Evolutionary conservation across 2,329 filamentous ascomycete species (phyloP), one percentile per base, ranked within the genome.

Genomic region (Colletotrichum sp.): DNA sequence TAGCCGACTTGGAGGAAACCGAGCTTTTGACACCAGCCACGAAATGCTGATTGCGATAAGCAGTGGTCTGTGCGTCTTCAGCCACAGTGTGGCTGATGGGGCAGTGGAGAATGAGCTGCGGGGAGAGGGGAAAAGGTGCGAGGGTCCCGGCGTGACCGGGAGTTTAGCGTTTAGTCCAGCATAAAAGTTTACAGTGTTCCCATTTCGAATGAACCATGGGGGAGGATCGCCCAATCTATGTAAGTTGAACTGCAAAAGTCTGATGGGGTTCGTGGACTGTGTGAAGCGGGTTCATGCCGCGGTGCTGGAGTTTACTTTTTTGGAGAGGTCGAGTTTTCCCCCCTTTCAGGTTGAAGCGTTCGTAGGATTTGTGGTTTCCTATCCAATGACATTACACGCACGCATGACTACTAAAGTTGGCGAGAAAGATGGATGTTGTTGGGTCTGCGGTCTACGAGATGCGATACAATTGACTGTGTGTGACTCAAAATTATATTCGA

Each of bases 1-100:
- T 55, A 73, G 64, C 59, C 73, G 70, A 63, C 61, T 71, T 10
- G 43, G 34, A 43, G 14, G 4, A 59, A 30, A 12, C 55, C 48
- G 24, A 57, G 43, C 34, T 26, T 24, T 34, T 36, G 2, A 0
- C 43, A 48, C 24, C 16, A 68, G 73, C 73, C 72, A 72, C 55
- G 4, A 5, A 63, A 14, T 48, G 26, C 18, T 21, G 39, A n/a
- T 7, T 48, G 39, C 39, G 39, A 48, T 13, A 48, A 48, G 10
- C 18, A 0, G 43, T 48, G 39, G 39, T 48, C 39, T 48, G 39
- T 48, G 39, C 39, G 9, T 0, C 0, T 0, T n/a, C 18, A 48
- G 43, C 43, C 43, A 48, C n/a, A 48, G 3, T 21, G 5, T 48
- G 43, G 43, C 0, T 36, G 13, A 3, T 7, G 4, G 4, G 34